phyloP scores from a whole-genome alignment of 2,329 filamentous ascomycete species.

The Neophaeococcomyces aloes region DNA sequence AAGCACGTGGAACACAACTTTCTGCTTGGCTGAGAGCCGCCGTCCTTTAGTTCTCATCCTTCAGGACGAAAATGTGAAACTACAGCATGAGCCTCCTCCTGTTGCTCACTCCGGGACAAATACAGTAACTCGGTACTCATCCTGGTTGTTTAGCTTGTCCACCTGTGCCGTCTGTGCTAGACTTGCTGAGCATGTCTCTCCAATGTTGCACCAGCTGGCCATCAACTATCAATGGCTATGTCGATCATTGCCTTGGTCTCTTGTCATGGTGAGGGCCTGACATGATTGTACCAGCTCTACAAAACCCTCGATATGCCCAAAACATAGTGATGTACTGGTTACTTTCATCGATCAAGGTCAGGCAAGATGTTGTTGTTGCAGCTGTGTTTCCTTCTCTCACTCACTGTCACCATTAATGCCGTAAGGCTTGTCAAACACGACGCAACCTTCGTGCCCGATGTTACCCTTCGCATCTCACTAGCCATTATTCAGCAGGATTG shows the following conservation, averaged over 20 bases:
- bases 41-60: background rate
- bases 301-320: constrained; percentile 2
- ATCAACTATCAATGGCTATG: background rate
- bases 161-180: background rate
- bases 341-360: background rate
- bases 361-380: background rate
- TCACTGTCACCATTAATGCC: constrained; percentile 1
- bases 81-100: background rate
- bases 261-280: background rate
- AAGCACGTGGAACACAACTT: too few relatives aligned
- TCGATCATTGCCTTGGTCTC: background rate
- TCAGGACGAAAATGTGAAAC: background rate
- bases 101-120: background rate
- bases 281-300: background rate
- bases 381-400: constrained; percentile 4
- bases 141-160: too few relatives aligned
- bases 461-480: constrained; percentile 38
- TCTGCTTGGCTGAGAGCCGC: background rate
- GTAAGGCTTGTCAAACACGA: constrained; percentile 15
- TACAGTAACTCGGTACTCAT: too few relatives aligned
- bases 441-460: constrained; percentile 40
- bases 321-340: background rate
- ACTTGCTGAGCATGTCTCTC: background rate
- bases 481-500: constrained; percentile 38
- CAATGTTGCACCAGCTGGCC: background rate